Evolutionary conservation across 768 basidiomycete species (phyloP).

Genomic region (Termitomyces sp.): DNA sequence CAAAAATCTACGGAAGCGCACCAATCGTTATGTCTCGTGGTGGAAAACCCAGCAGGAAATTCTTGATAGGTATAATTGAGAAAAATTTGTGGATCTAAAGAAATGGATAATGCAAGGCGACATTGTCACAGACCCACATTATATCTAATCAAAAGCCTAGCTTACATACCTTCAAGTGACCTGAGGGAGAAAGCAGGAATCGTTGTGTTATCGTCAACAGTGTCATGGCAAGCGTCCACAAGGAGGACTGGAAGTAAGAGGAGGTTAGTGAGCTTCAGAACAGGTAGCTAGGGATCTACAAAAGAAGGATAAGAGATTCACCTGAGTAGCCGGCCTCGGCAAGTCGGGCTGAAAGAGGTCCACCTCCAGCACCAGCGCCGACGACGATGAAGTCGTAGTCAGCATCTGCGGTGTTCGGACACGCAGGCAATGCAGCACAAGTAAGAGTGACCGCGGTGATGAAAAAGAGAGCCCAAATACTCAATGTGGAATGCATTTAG

Average conservation of each 20-base stretch:
- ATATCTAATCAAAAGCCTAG: not conserved
- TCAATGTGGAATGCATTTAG: not conserved
- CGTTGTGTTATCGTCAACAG: slow-evolving; percentile 21
- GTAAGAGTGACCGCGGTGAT: not conserved
- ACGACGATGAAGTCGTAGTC: slow-evolving; percentile 23
- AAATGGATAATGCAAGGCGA: not conserved
- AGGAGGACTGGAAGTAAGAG: slow-evolving; percentile 17
- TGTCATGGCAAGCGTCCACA: slow-evolving; percentile 23
- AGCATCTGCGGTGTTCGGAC: slow-evolving; percentile 6
- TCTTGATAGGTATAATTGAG: slow-evolving; percentile 24
- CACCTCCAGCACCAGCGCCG: slow-evolving; percentile 22
- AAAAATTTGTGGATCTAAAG: slow-evolving; percentile 17
- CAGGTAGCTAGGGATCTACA: not conserved
- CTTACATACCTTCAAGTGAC: slow-evolving; percentile 18
- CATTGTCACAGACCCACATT: not conserved
- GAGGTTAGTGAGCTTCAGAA: not conserved
- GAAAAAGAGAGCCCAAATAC: not conserved
- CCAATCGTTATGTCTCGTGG: slow-evolving; percentile 20
- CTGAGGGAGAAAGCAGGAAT: slow-evolving; percentile 20
- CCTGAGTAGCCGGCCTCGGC: slow-evolving; percentile 20
- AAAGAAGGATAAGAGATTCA: not conserved
- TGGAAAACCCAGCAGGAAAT: slow-evolving; percentile 21
- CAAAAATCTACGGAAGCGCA: not conserved
- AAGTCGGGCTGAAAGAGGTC: slow-evolving; percentile 20
- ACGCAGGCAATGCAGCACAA: slow-evolving; percentile 5